phyloP scores from a whole-genome alignment of 2,329 filamentous ascomycete genomes.

The Aureobasidium sp. region DNA sequence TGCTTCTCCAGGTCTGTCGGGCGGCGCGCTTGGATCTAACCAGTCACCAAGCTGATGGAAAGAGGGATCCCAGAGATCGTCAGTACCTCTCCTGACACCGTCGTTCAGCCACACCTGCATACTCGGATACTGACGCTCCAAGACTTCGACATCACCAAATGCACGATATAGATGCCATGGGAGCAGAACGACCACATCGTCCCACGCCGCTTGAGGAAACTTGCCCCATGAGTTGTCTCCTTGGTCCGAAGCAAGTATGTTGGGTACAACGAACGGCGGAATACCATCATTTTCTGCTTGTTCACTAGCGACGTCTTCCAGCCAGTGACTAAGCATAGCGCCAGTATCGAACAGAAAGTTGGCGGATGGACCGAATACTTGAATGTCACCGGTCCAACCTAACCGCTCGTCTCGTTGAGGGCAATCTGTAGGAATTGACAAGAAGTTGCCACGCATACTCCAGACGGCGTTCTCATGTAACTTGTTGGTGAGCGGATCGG shows the following conservation, averaged over 20 bases:
- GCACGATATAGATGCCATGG: constrained; percentile 30
- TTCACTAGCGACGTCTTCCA: constrained; percentile 37
- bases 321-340: constrained; percentile 44
- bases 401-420: constrained; percentile 48
- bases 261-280: constrained; percentile 19
- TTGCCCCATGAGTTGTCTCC: constrained; percentile 13
- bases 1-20: constrained; percentile 26
- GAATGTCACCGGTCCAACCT: constrained; percentile 46
- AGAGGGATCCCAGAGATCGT: constrained; percentile 29
- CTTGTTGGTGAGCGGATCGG: constrained; percentile 43
- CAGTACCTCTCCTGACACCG: constrained; percentile 25
- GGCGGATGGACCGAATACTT: constrained; percentile 42
- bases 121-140: constrained; percentile 28
- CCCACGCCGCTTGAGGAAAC: constrained; percentile 30
- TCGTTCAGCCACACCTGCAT: constrained; percentile 31
- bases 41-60: constrained; percentile 33
- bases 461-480: constrained; percentile 48
- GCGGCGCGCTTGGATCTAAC: constrained; percentile 33
- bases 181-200: constrained; percentile 30
- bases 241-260: constrained; percentile 12
- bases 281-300: constrained; percentile 22
- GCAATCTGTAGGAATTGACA: constrained; percentile 50
- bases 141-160: constrained; percentile 28
- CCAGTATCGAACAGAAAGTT: constrained; percentile 46
- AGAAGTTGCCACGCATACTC: constrained; percentile 52